These are phyloP conservation scores for Schizonepeta tenuifolia DNA, from an alignment of 257 asterid genomes.

Conservation along the genomic window DNA sequence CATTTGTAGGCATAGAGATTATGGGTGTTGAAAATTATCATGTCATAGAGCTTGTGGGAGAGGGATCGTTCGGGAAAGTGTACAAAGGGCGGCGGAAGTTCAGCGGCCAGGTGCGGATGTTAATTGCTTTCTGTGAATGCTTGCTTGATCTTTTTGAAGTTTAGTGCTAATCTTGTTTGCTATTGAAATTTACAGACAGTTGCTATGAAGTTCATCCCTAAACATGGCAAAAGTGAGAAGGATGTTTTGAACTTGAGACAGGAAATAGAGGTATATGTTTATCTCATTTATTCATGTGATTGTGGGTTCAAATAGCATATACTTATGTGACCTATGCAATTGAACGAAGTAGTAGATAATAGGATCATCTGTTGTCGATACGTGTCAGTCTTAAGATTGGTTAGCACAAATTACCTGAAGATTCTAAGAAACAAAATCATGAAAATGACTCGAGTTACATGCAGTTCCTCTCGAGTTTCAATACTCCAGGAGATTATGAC, in stretches of 20 bases:
- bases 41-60: slow-evolving; percentile 95
- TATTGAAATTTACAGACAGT: slow-evolving; percentile 65
- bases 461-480: not conserved
- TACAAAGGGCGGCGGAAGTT: slow-evolving; percentile 96
- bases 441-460: slow-evolving; percentile 37
- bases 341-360: not conserved
- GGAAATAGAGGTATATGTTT: slow-evolving; percentile 79
- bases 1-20: slow-evolving; percentile 29
- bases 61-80: slow-evolving; percentile 98
- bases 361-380: not conserved
- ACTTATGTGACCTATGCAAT: slow-evolving; percentile 2
- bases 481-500: not conserved
- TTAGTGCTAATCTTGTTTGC: slow-evolving; percentile 1
- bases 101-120: slow-evolving; percentile 74
- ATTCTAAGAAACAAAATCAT: slow-evolving; percentile 57
- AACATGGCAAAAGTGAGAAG: slow-evolving; percentile 94
- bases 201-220: slow-evolving; percentile 93
- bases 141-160: not conserved
- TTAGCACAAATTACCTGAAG: slow-evolving; percentile 34
- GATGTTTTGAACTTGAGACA: slow-evolving; percentile 86
- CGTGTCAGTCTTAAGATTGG: not conserved
- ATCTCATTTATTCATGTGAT: not conserved
- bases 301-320: slow-evolving; percentile 17
- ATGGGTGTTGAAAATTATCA: slow-evolving; percentile 93
- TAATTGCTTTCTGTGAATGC: slow-evolving; percentile 5